Evolutionary conservation across 2,329 filamentous ascomycete genomes (phyloP), one percentile per base, ranked within the genome.

Genomic region (Ceratocystis albifundus): DNA sequence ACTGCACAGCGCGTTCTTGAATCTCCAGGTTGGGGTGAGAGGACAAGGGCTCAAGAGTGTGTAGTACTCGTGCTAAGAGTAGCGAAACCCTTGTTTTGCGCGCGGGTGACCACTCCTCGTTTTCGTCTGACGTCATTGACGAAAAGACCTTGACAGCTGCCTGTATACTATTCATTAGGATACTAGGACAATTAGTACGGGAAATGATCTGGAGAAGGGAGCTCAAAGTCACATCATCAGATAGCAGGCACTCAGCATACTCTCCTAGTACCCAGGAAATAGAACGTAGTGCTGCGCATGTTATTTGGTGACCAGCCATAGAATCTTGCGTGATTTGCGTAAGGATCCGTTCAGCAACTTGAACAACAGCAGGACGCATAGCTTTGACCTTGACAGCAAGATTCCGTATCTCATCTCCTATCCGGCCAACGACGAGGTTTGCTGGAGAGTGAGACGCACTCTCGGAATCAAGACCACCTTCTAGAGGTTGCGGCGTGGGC

Each of bases 1-100:
- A 95, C 73, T 96, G 92, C 1, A 96, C 92, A 2, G 92, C 88
- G 66, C 94, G 85, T 75, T 97, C 94, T 76, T 99, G 94, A 2
- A 99, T 91, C 73, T 99, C 94, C 0, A 99, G 80, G 71, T 86
- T 90, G 0, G 93, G 92, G 74, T 97, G 90, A 50, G 87, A 80
- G 0, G 86, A 85, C 17, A 97, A 76, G 0, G 86, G 84, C 71
- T 97, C 92, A 25, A 96, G 78, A 61, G 89, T 88, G 73, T 94
- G 84, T 22, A 96, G 83, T 5, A 96, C 85, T 1, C 91, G 85
- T 32, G 89, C 88, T 76, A 96, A 85, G 28, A 96, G 79, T 2
- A 97, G 81, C 7, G 88, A 85, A 44, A 88, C 84, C 69, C 85
- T 85, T 0, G 88, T 87, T 73, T 90, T 92, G 66, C 88, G 81